These are phyloP conservation scores for Metarhizium anisopliae DNA, from an alignment of 2,329 filamentous ascomycete genomes.

Conservation along the genomic window DNA sequence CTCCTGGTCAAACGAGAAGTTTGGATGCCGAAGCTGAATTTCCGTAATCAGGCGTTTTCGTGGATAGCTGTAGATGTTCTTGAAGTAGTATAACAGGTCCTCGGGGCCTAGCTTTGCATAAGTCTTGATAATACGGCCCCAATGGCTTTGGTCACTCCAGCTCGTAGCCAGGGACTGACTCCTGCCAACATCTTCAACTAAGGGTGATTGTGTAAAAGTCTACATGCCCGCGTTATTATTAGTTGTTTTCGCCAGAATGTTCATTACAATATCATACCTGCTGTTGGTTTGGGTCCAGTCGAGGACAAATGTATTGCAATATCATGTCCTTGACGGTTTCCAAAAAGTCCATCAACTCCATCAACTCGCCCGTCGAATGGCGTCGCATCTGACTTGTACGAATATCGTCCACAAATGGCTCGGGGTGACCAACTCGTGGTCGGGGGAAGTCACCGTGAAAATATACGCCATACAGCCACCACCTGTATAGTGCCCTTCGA, in stretches of 20 bases:
- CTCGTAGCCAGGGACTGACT: slow-evolving; percentile 22
- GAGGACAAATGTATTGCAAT: slow-evolving; percentile 36
- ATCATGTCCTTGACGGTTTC: slow-evolving; percentile 35
- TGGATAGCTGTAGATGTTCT: slow-evolving; percentile 36
- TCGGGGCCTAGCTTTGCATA: slow-evolving; percentile 41
- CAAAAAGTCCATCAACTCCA: slow-evolving; percentile 37
- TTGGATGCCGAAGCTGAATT: slow-evolving; percentile 29
- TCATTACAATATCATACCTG: slow-evolving; percentile 19
- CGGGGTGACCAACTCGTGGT: slow-evolving; percentile 27
- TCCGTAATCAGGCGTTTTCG: slow-evolving; percentile 34
- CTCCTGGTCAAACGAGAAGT: slow-evolving; percentile 36
- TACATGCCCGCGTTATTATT: slow-evolving; percentile 2
- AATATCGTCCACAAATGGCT: slow-evolving; percentile 29
- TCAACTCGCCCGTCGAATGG: slow-evolving; percentile 32
- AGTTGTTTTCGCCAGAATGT: not conserved
- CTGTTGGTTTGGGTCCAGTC: slow-evolving; percentile 27
- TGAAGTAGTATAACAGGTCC: slow-evolving; percentile 40
- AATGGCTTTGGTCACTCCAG: slow-evolving; percentile 27
- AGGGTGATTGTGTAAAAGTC: slow-evolving; percentile 8
- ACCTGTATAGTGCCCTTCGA: slow-evolving; percentile 40
- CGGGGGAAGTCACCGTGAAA: slow-evolving; percentile 37
- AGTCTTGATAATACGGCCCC: slow-evolving; percentile 32
- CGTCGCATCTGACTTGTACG: slow-evolving; percentile 34
- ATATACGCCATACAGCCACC: slow-evolving; percentile 45
- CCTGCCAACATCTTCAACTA: slow-evolving; percentile 16